phyloP scores from a whole-genome alignment of 129 eudicot genomes.

The Flaveria linearis region DNA sequence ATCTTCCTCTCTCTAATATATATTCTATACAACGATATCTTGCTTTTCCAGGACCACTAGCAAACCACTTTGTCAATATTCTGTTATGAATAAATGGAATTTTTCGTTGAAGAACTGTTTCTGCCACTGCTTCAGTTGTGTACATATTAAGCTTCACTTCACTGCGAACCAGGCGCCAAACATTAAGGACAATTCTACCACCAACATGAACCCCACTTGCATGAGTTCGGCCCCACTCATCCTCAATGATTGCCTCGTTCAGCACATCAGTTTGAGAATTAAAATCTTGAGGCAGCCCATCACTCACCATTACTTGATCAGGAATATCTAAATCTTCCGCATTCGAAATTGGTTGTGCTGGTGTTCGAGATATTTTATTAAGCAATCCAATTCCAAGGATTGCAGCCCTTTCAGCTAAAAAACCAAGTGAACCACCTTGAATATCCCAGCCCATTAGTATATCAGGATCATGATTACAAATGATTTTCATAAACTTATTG shows the following conservation, averaged over 20 bases:
- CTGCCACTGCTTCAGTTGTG: conserved; percentile 88
- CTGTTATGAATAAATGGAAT: conserved; percentile 63
- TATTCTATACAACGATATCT: conserved; percentile 74
- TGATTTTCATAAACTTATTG: conserved; percentile 53
- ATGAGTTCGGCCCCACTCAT: conserved; percentile 98
- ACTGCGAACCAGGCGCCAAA: conserved; percentile 88
- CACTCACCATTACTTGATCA: conserved; percentile 33
- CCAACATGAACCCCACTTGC: conserved; percentile 95
- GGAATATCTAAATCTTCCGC: conserved; percentile 37
- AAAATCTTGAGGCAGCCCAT: conserved; percentile 41
- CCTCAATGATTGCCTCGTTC: conserved; percentile 70
- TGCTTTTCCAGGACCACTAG: conserved; percentile 90
- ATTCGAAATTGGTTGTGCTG: conserved; percentile 46
- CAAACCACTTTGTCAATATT: conserved; percentile 79
- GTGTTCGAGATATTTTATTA: conserved; percentile 77
- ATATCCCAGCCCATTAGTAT: conserved; percentile 94
- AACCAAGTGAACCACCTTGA: conserved; percentile 94
- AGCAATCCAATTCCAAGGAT: conserved; percentile 82
- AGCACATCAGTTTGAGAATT: conserved; percentile 43
- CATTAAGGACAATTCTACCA: conserved; percentile 86
- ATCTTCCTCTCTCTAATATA: conserved; percentile 60
- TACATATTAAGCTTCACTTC: conserved; percentile 88
- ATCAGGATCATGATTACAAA: conserved; percentile 71
- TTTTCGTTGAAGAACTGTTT: conserved; percentile 77
- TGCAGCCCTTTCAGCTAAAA: conserved; percentile 90